Evolutionary conservation across 805 yeast genomes (phyloP), one percentile per base, ranked within the genome.

Genomic region (Candida corydali): DNA sequence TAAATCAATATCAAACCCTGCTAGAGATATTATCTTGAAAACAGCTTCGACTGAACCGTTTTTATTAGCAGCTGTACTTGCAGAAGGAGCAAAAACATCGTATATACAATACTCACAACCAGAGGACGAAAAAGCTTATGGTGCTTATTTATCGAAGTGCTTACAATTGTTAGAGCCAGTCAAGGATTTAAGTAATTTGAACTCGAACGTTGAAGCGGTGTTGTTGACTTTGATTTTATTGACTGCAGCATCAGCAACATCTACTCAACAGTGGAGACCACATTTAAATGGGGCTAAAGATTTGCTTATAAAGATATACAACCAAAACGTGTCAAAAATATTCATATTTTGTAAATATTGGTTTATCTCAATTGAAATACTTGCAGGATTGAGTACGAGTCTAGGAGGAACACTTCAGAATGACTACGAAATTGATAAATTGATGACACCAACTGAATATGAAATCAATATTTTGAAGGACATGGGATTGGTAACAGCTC

Each of bases 261-360:
- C 66, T 10, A 64, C 66, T 33, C 72, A 71, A 38, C 69, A 72
- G 39, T 80, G 85, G 86, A 61, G 82, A 40, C 75, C 82, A 1
- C 85, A 80, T 55, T 54, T 79, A 15, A 54, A 72, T 37, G 84
- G 82, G 2, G 85, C 84, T 0, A 78, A 76, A 45, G 80, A 76
- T 38, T 51, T 80, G 12, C 59, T 80, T 10, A 54, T 76, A 32
- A 77, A 74, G 42, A 42, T 40, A 49, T 7, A 28, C 41, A 16
- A 38, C 20, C 33, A 27, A 17, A 53, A 49, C 20, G 29, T 44
- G 34, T 61, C 76, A 3, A 61, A 62, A 26, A 63, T 70, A 0
- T 47, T 76, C 26, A 55, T 76, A 1, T 68, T 78, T 42, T 78
- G 83, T 52, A 70, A 73, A 38, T 57, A 63, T 36, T 78, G 83